A percentile compares a stretch with the other conserved stretches of the same genome.
These are phyloP conservation scores for Dentipellis sp. DNA, from an alignment of 768 basidiomycete species.

Conservation along the genomic window DNA sequence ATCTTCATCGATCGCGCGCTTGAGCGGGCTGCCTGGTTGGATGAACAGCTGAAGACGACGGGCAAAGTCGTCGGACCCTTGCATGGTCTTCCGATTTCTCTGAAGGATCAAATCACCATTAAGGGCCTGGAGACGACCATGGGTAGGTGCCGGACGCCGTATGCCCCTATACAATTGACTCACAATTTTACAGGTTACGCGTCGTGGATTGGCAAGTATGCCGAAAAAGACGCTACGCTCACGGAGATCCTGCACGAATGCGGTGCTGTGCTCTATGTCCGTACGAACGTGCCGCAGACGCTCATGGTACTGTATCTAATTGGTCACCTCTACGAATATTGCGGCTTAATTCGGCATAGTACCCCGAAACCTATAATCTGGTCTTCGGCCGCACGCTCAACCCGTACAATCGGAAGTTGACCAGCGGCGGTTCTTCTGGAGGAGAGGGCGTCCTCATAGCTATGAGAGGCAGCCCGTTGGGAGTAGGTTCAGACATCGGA, in stretches of 20 bases:
- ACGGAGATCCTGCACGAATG: constrained; percentile 42
- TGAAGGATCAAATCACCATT: constrained; percentile 45
- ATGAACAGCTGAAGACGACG: constrained; percentile 27
- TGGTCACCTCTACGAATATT: neutral
- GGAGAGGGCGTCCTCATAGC: constrained; percentile 78
- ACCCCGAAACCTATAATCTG: constrained; percentile 70
- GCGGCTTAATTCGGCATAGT: constrained; percentile 30
- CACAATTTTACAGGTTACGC: constrained; percentile 34
- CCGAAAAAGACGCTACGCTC: constrained; percentile 39
- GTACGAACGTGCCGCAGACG: constrained; percentile 50
- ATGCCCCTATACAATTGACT: neutral
- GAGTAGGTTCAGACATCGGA: constrained; percentile 76
- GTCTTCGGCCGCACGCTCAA: constrained; percentile 75
- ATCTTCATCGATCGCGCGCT: constrained; percentile 38
- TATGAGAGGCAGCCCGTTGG: constrained; percentile 37
- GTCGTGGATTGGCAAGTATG: constrained; percentile 39
- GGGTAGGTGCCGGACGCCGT: constrained; percentile 27
- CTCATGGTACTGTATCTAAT: constrained; percentile 29
- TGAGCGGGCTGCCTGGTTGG: constrained; percentile 31
- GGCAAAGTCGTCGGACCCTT: constrained; percentile 36
- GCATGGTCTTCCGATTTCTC: constrained; percentile 36
- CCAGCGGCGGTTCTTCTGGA: constrained; percentile 75
- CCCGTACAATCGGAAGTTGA: constrained; percentile 63
- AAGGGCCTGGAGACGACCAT: constrained; percentile 53
- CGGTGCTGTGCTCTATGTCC: constrained; percentile 51